Base-by-base conservation (phyloP, 306 rosid species). In the Hippophae gyantsensis region DNA sequence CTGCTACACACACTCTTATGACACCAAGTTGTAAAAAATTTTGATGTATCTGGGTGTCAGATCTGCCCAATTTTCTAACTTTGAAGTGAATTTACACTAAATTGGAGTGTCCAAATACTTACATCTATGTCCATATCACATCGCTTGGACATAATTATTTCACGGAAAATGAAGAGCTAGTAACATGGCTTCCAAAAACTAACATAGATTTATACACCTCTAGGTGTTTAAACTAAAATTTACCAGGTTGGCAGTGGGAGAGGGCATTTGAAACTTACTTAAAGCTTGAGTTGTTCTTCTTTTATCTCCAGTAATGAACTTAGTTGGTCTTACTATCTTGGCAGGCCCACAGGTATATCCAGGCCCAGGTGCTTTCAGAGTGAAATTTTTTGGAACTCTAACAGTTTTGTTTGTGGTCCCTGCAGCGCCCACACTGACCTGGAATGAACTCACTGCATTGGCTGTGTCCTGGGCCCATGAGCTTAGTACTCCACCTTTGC, bases 351-450 rank as follows among this genome's bases (percentile, higher is more conserved):
- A 87, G 79, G 96, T 81, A 62, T 90, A 87, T 62, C 95, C 93
- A 54, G 95, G 89, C 40, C 96, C 95, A 3, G 96, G 96, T 13
- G 96, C 95, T 68, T 23, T 81, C 38, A 92, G 82, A 13, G 96
- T 87, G 62, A 92, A 87, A 76, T 87, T 92, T 62, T 66, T 83
- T 1, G 96, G 96, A 43, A 87, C 26, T 46, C 67, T 87, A 47
- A 92, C 96, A 10, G 96, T 92, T 70, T 65, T 87, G 81, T 92
- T 92, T 50, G 86, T 87, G 5, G 96, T 81, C 69, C 98, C 98
- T 14, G 98, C 95, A n/a, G 84, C 65, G 61, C 96, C 98, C 42
- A 92, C 95, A 72, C 96, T 92, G 69, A 87, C 1, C 79, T 92
- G 98, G 74, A 92, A 92, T 5, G 98, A 85, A 60, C 96, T 78